Evolutionary conservation across 176 grass and related monocot species (phyloP), one percentile per base, ranked within the genome.

Genomic region (Hordeum marinum): DNA sequence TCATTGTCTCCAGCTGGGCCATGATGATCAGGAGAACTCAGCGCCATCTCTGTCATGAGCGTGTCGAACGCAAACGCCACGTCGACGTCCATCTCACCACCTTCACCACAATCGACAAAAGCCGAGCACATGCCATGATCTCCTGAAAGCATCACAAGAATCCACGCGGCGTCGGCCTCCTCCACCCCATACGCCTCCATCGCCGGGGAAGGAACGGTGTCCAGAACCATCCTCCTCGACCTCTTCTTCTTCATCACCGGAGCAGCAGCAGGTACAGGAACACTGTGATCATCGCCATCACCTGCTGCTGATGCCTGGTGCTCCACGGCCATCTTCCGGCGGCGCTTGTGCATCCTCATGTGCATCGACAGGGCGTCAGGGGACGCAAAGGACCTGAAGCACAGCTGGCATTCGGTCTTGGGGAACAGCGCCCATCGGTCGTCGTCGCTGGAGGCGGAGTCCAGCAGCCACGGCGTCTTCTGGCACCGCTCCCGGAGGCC

Each of bases 71-170:
- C 13, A 2, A 48, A 18, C 10, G 6, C 13, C 3, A 7, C 36
- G 11, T 37, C 48, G 7, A 29, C 77, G 48, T 80, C 76, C 14
- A 67, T 39, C 45, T 37, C 26, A 61, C 4, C 43, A 27, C 80
- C 85, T 52, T 71, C 59, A 75, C 46, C 7, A 4, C 40, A 77
- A 39, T 39, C 26, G 21, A 48, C 31, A 80, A 61, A 43, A 59
- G 35, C 27, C 41, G 82, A 60, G n/a, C 42, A 34, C 68, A 75
- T 67, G 29, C 71, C 46, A 60, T 50, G 24, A 89, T 89, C 60
- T n/a, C 37, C 68, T 75, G 87, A 89, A 67, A 89, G 77, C 77
- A 67, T 75, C 76, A 89, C 21, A 35, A 89, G 87, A 80, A 89
- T 45, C n/a, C 69, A 14, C 1, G 87, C 87, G 9, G 87, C 82